Base-by-base conservation (phyloP, 2,329 filamentous ascomycete species). In the Penicillium sp. region DNA sequence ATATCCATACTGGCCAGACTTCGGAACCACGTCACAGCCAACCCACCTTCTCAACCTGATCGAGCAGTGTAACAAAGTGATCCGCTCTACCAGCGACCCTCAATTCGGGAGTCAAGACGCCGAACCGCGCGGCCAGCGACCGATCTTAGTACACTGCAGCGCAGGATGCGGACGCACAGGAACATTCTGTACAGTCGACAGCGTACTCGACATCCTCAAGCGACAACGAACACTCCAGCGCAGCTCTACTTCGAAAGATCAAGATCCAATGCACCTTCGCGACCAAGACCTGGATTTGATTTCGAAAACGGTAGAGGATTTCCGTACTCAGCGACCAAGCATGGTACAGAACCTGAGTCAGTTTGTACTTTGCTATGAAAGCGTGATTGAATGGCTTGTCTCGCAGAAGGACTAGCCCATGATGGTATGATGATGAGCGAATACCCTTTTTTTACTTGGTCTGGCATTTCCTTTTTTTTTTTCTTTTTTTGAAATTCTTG, bases 261-360 rank as follows among this genome's bases (percentile, higher is more conserved):
- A 26, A 18, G 19, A 31, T 13, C 16, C 81, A 81, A 1, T n/a
- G 21, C 39, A 31, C 77, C 76, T 96, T n/a, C 75, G 81, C 13
- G 81, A 88, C 57, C 85, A 90, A 43, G 81, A 84, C 23, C 69
- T 90, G 2, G 94, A 99, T 71, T 74, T 97, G 55, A 87, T 99
- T 44, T 87, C 90, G 58, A 87, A 86, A 70, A 94, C 92, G 0
- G 93, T 99, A 1, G 89, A 94, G 64, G 92, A 97, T 65, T 96
- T 99, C 73, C 82, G 94, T 52, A 80, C 83, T 45, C 94, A 99
- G 76, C 81, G 94, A 61, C 77, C 97, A 18, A 97, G 92, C 74
- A 99, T 97, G 92, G 93, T 99, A 39, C 94, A 97, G 75, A 97
- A 89, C 66, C 77, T 97, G 54, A 82, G 91, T 56, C 94, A 99